Conservation (phyloP, 2,329 filamentous ascomycete genomes). For the Colletotrichum magnum region DNA sequence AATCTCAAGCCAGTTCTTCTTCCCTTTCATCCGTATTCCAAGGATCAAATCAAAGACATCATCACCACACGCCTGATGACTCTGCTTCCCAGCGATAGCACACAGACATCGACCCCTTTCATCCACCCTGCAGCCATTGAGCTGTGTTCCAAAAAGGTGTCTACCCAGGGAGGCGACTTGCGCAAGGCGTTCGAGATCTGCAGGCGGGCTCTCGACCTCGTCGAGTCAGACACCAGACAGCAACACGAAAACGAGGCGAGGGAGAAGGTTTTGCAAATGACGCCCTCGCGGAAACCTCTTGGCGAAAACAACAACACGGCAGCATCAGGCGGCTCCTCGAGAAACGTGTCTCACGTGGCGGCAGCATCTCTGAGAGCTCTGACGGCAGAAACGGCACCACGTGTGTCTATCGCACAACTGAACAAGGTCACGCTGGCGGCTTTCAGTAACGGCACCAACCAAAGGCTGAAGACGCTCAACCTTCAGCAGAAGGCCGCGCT, state of each 20-base stretch:
- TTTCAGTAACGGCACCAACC: constrained; percentile 89
- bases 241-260: constrained; percentile 76
- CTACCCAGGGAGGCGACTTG: constrained; percentile 92
- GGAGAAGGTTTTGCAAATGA: constrained; percentile 70
- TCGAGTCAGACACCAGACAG: constrained; percentile 86
- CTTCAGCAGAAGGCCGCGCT: constrained; percentile 96
- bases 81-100: constrained; percentile 71
- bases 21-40: constrained; percentile 93
- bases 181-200: constrained; percentile 97
- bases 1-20: constrained; percentile 92
- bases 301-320: constrained; percentile 86
- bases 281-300: constrained; percentile 82
- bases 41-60: constrained; percentile 87
- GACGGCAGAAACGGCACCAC: constrained; percentile 84
- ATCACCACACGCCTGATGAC: constrained; percentile 87
- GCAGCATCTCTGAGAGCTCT: constrained; percentile 71
- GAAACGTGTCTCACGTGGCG: constrained; percentile 63
- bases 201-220: constrained; percentile 87
- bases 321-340: constrained; percentile 51
- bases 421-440: constrained; percentile 91
- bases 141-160: constrained; percentile 93
- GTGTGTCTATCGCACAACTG: constrained; percentile 90
- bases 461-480: constrained; percentile 89
- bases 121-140: constrained; percentile 95
- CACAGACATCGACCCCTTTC: constrained; percentile 79